A percentile compares a stretch with the other conserved stretches of the same genome.
Conservation (phyloP, 1,139 yeast genomes). For the Yamadazyma sp. region DNA sequence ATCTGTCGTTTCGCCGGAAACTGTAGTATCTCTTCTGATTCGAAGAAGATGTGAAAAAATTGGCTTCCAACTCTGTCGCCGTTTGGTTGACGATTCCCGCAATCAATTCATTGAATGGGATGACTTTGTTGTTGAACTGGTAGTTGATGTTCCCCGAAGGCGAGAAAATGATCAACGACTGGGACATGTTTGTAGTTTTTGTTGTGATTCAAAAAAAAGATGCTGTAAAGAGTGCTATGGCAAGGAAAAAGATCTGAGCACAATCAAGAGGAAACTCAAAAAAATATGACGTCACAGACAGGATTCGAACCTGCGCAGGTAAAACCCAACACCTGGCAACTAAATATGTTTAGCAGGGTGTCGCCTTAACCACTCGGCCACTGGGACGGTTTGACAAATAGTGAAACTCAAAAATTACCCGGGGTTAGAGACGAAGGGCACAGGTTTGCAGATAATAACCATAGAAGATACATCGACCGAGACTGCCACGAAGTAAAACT, state of each 20-base stretch:
- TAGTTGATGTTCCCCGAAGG: conserved; percentile 40
- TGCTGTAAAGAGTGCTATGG: no score
- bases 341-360: conserved; percentile 57
- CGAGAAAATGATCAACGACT: conserved; percentile 35
- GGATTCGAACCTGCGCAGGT: conserved; percentile 91
- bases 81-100: conserved; percentile 40
- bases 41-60: conserved; percentile 34
- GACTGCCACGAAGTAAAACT: no score
- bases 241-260: not conserved
- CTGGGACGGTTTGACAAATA: conserved; percentile 42
- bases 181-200: conserved; percentile 22
- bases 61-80: conserved; percentile 30
- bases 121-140: conserved; percentile 36
- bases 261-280: conserved; percentile 14
- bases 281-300: conserved; percentile 71
- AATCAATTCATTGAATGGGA: conserved; percentile 45
- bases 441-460: no score
- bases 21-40: conserved; percentile 40
- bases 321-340: conserved; percentile 68
- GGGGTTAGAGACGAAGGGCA: no score
- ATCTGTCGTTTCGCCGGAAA: conserved; percentile 27
- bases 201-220: not conserved
- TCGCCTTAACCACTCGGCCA: conserved; percentile 91
- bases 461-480: no score
- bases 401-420: not conserved